These are phyloP conservation scores for Vanderwaltozyma polyspora DNA, from an alignment of 805 yeast species.

Conservation along the genomic window DNA sequence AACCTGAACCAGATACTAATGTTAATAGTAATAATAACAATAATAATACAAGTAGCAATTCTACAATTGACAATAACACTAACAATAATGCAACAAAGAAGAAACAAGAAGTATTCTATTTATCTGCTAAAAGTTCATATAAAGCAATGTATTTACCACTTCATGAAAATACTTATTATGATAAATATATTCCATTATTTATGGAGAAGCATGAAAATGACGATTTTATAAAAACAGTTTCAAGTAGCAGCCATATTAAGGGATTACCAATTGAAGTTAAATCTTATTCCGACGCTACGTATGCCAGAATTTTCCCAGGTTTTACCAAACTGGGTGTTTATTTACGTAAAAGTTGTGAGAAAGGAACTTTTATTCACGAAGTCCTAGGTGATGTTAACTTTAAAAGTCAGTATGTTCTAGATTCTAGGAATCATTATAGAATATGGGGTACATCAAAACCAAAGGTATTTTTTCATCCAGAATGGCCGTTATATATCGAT, in stretches of 20 bases:
- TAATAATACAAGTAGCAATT: background rate
- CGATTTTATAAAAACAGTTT: constrained; percentile 12
- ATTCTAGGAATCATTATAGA: constrained; percentile 66
- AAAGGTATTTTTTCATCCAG: constrained; percentile 44
- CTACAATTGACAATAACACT: background rate
- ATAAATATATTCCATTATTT: constrained; percentile 31
- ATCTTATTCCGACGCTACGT: constrained; percentile 47
- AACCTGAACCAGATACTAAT: background rate
- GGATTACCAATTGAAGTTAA: constrained; percentile 34
- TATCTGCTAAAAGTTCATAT: constrained; percentile 28
- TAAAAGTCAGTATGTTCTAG: constrained; percentile 48
- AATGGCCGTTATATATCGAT: constrained; percentile 59
- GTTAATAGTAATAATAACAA: background rate
- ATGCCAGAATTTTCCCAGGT: constrained; percentile 55
- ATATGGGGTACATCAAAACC: constrained; percentile 61
- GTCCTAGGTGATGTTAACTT: constrained; percentile 63
- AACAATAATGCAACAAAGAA: constrained; percentile 1
- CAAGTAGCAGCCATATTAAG: constrained; percentile 16
- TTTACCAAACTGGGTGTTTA: constrained; percentile 59
- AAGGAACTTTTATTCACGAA: constrained; percentile 46
- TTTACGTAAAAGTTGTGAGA: constrained; percentile 30
- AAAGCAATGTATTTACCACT: constrained; percentile 26
- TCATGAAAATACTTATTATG: constrained; percentile 32
- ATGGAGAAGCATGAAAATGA: constrained; percentile 40
- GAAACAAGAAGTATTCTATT: constrained; percentile 1